These are phyloP conservation scores for Colletotrichum limetticola DNA, from an alignment of 2,329 filamentous ascomycete genomes.

Conservation along the genomic window DNA sequence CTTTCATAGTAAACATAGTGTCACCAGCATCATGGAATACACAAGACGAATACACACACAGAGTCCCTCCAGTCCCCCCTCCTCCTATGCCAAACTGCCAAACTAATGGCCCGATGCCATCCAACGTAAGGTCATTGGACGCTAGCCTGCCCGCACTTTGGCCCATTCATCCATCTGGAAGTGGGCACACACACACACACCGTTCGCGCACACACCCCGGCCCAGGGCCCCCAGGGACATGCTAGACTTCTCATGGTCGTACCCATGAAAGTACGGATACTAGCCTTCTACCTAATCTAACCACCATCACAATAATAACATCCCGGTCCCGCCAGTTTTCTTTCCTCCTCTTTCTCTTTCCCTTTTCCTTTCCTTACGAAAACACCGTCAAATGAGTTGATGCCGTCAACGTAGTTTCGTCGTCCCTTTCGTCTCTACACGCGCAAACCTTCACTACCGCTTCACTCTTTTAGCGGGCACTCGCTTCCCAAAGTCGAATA, in stretches of 20 bases:
- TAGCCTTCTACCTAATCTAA: constrained; percentile 32
- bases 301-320: constrained; percentile 52
- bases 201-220: constrained; percentile 31
- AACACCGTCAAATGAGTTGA: constrained; percentile 59
- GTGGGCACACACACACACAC: constrained; percentile 30
- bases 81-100: not conserved
- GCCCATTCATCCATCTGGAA: constrained; percentile 17
- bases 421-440: constrained; percentile 59
- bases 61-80: not conserved
- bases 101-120: not conserved
- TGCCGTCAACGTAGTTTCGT: constrained; percentile 65
- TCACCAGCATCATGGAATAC: constrained; percentile 16
- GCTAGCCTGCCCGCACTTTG: constrained; percentile 12
- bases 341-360: constrained; percentile 47
- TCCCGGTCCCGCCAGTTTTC: constrained; percentile 48
- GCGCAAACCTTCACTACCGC: constrained; percentile 64
- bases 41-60: constrained; percentile 3
- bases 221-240: constrained; percentile 11
- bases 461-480: constrained; percentile 92
- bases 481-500: constrained; percentile 61
- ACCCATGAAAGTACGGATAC: constrained; percentile 33
- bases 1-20: constrained; percentile 27
- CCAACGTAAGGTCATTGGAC: constrained; percentile 17
- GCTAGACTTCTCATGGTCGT: constrained; percentile 24
- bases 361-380: constrained; percentile 52